Evolutionary conservation across 768 basidiomycete species (phyloP), one percentile per base, ranked within the genome.

Genomic region (Tephrocybe sp.): DNA sequence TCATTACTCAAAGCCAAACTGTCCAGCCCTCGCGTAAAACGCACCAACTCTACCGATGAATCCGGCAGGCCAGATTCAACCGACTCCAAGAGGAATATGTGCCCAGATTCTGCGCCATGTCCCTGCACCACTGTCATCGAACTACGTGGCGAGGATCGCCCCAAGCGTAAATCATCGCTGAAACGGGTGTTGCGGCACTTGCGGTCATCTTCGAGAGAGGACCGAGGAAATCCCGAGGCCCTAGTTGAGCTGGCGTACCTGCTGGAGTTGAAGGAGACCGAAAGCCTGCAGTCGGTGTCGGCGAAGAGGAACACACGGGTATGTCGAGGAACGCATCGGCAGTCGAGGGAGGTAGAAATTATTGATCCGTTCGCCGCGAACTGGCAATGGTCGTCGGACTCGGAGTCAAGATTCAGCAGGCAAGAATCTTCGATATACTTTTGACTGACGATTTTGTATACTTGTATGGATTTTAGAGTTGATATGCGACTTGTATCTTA

Each of bases 281-380:
- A 57, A 37, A 52, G 51, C 13, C 25, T 57, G 32, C 48, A 52
- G 24, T 47, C 50, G 5, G 55, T 55, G 18, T 19, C 38, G 15
- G 55, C 55, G 25, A 44, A 59, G 38, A 47, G 45, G 40, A 42
- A 47, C 30, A 31, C 31, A 30, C 44, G 34, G 21, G 34, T 52
- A 18, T 60, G 45, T 35, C 38, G 34, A 18, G 49, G 49, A 31
- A 42, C 28, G 16, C 34, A 44, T 46, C 21, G 52, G 4, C 38
- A 22, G 22, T 51, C 49, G 40, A 46, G 45, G n/a, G 51, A 51
- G 35, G 51, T 44, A 9, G 56, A 55, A 16, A 52, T 56, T 8
- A 31, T 60, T 37, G 51, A 60, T 48, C 53, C 55, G 26, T 52
- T 44, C 26, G 30, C n/a, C n/a, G n/a, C n/a, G n/a, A n/a, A n/a